Percentiles rank a stretch among this genome's conserved stretches.
phyloP scores from a whole-genome alignment of 352 stramenopile genomes.

The Phytophthora multivora region DNA sequence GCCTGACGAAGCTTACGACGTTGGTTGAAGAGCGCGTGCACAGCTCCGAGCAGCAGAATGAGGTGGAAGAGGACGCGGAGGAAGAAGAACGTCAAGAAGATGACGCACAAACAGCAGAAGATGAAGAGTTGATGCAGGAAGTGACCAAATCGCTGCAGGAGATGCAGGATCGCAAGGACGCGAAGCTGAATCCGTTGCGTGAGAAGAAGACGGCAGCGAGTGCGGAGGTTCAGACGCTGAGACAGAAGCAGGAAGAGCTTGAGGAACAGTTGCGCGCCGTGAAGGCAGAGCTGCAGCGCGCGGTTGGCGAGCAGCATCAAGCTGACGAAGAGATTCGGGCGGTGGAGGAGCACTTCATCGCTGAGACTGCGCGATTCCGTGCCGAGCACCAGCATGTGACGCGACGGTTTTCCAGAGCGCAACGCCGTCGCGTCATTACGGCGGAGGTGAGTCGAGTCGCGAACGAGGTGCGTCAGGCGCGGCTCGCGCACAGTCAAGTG shows the following conservation, averaged over 20 bases:
- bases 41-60: constrained; percentile 41
- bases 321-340: constrained; percentile 48
- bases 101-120: constrained; percentile 20
- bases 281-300: constrained; percentile 53
- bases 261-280: constrained; percentile 61
- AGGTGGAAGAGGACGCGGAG: constrained; percentile 19
- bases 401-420: constrained; percentile 36
- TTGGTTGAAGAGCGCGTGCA: constrained; percentile 47
- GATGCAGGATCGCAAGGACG: constrained; percentile 49
- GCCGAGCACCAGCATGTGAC: constrained; percentile 57
- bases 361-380: constrained; percentile 48
- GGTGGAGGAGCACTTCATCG: constrained; percentile 57
- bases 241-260: constrained; percentile 52
- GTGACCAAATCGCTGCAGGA: constrained; percentile 40
- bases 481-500: constrained; percentile 44
- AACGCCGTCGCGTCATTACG: constrained; percentile 46
- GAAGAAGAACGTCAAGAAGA: constrained; percentile 24
- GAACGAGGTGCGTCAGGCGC: constrained; percentile 41
- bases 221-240: constrained; percentile 31
- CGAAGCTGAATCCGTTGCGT: constrained; percentile 34
- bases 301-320: constrained; percentile 38
- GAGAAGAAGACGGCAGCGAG: constrained; percentile 31
- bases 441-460: constrained; percentile 43
- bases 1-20: constrained; percentile 44
- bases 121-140: constrained; percentile 42